phyloP scores from a whole-genome alignment of 75 land plant genomes.

The Cupressus sempervirens region DNA sequence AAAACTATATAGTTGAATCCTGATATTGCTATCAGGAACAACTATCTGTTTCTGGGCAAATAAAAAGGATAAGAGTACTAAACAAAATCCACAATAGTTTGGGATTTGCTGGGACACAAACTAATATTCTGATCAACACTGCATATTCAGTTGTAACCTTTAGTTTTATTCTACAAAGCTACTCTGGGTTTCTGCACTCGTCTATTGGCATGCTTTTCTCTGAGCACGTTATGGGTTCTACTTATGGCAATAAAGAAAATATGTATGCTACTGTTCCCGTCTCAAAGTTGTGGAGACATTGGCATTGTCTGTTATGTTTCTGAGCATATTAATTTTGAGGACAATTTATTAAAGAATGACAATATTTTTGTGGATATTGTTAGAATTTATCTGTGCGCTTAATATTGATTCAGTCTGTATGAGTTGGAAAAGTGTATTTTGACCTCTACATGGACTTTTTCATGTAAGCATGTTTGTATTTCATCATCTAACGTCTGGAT shows the following conservation, averaged over 20 bases:
- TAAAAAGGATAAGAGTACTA: too few relatives aligned
- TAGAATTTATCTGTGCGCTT: too few relatives aligned
- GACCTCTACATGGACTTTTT: too few relatives aligned
- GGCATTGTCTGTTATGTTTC: constrained; percentile 35
- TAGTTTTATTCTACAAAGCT: constrained; percentile 30
- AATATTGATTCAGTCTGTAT: too few relatives aligned
- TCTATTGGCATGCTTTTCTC: constrained; percentile 14
- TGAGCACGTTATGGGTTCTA: constrained; percentile 17
- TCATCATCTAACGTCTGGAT: too few relatives aligned
- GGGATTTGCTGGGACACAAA: neutral
- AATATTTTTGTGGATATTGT: too few relatives aligned
- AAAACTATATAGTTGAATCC: too few relatives aligned
- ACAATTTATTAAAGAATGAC: neutral
- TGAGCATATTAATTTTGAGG: constrained; percentile 15
- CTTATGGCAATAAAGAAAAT: constrained; percentile 12
- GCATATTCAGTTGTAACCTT: neutral
- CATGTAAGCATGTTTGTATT: too few relatives aligned
- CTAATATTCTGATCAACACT: neutral
- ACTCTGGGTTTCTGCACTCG: constrained; percentile 32
- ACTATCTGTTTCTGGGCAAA: too few relatives aligned
- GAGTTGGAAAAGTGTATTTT: too few relatives aligned
- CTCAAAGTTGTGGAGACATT: constrained; percentile 30
- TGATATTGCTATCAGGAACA: too few relatives aligned
- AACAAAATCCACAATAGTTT: too few relatives aligned
- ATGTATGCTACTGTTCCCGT: constrained; percentile 15